Evolutionary conservation across 2,329 filamentous ascomycete species (phyloP), one percentile per base, ranked within the genome.

Genomic region (Leptodontidium sp.): DNA sequence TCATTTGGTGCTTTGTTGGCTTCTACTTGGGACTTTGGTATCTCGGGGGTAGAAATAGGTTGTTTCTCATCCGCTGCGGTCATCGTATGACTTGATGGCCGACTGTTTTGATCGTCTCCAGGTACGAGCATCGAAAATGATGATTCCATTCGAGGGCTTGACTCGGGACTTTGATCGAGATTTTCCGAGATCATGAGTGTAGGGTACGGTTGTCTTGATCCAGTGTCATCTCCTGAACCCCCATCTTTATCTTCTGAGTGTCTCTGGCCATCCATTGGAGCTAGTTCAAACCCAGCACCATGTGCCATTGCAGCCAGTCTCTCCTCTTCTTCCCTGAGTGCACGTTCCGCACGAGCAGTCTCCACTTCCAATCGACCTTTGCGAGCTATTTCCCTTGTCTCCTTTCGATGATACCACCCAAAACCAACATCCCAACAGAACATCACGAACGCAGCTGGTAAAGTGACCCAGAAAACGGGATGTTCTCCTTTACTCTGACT

Each of bases 391-490:
- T 85, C 81, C 0, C 90, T 86, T 0, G 90, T 92, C 70, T 91
- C 85, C 3, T 88, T 76, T 2, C 90, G 84, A 74, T 89, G 81
- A 1, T 82, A 73, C 90, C 90, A 93, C 0, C 90, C 91, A 69
- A 84, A 88, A 0, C 73, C 79, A 6, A 93, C 49, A 72, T 93
- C 90, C 84, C 89, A 93, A 73, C 84, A 86, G 55, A 93, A 86
- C 86, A 92, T 90, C 62, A 93, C 79, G 35, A 88, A 81, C 0
- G 91, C 90, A 0, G 88, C 91, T 1, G 91, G 91, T 2, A 92
- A 75, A 0, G 91, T 93, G 0, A 93, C 86, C 80, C 85, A 93
- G 69, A 86, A 93, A 0, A 93, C 90, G 0, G 86, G 89, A 55
- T 84, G 81, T 47, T 87, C 81, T 0, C 83, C 80, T 0, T 79